Evolutionary conservation across 23 red algal species (phyloP), one percentile per base, ranked within the genome.

Genomic region (Gracilaria domingensis): DNA sequence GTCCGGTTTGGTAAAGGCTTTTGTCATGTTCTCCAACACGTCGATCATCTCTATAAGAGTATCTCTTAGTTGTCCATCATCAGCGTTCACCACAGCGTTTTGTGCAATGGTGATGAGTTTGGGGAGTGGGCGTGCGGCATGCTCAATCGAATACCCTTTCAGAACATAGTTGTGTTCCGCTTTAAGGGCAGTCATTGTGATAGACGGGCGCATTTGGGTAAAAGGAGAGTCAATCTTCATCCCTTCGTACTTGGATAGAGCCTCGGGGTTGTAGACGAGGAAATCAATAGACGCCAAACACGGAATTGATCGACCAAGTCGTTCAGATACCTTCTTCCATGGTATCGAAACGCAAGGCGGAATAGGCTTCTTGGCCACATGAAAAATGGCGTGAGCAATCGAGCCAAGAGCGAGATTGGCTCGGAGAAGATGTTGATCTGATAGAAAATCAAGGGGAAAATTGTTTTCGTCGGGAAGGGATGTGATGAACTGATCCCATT

Each of bases 51-150:
- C 30, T 36, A 65, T 60, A 18, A 83, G 80, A 11, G 80, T 42
- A 13, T 42, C 57, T 44, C 57, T 3, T 12, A 83, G 38, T 16
- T 34, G 24, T 0, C 16, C 57, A 42, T 29, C 30, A 33, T 83
- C 38, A 65, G 25, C 80, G 36, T 83, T 65, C 38, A 83, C 50
- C 2, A 65, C 57, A 40, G 80, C 80, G 17, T 83, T 59, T 65
- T 83, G 80, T 2, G 57, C 80, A 60, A 12, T 1, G 53, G 53
- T 30, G 8, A 83, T 64, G 2, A 65, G 53, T 36, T 12, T 36
- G 11, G 80, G 48, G 40, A 83, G 80, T 42, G 80, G 50, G 51
- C 80, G 80, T 26, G 50, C 80, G 17, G 80, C 80, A 64, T 62
- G 57, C 29, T 59, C 50, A 38, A 64, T 61, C n/a, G 80, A 32